Evolutionary conservation across 164 flowering plant species (phyloP).

Genomic region (Vitis amurensis): DNA sequence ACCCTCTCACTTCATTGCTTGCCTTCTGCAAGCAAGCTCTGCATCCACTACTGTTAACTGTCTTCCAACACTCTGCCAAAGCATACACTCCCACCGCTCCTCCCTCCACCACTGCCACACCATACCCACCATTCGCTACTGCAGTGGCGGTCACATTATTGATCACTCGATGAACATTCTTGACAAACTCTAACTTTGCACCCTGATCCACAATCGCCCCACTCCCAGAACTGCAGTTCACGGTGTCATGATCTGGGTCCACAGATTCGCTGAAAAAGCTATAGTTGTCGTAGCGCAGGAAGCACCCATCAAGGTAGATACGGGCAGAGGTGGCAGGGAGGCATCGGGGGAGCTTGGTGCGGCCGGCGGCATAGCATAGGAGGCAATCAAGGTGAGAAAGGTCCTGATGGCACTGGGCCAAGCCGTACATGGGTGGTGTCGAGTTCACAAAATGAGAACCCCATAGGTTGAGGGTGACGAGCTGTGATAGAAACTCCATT

Average conservation of each 20-base stretch:
- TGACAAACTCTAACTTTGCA: conserved; percentile 13
- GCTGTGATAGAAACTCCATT: conserved; percentile 45
- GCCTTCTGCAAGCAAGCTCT: conserved; percentile 60
- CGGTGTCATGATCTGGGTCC: conserved; percentile 18
- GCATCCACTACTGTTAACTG: conserved; percentile 45
- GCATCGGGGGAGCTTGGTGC: conserved; percentile 63
- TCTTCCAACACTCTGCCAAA: conserved; percentile 80
- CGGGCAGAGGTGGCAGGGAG: conserved; percentile 50
- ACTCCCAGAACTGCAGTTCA: conserved; percentile 15
- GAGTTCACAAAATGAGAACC: conserved; percentile 23
- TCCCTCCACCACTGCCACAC: conserved; percentile 22
- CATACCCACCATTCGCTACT: conserved; percentile 27
- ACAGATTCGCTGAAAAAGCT: conserved; percentile 42
- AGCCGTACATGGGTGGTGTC: conserved; percentile 33
- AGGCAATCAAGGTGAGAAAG: conserved; percentile 66
- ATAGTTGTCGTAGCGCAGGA: conserved; percentile 60
- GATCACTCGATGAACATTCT: conserved; percentile 23
- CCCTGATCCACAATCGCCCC: not conserved
- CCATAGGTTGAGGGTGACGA: conserved; percentile 19
- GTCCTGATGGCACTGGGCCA: conserved; percentile 66
- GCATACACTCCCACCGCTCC: conserved; percentile 30
- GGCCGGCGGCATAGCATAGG: conserved; percentile 61
- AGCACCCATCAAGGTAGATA: conserved; percentile 66
- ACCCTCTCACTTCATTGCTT: conserved; percentile 22
- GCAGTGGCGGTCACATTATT: conserved; percentile 31